Base-by-base conservation (phyloP, 176 grass and related monocot species). In the Rhynchospora pubera region DNA sequence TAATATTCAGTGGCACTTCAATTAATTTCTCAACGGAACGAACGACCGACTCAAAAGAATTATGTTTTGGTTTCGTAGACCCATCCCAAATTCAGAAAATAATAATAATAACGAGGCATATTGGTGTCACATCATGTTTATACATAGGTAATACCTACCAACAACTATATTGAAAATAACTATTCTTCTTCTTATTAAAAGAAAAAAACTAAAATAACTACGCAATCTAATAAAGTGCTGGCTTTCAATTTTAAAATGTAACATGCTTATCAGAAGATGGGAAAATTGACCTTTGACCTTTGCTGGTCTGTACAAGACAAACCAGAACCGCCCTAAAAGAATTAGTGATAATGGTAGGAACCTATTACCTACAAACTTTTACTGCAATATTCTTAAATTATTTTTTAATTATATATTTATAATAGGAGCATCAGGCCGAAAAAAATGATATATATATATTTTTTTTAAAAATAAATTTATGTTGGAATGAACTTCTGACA, bases 241-340 rank as follows among this genome's bases (percentile, higher is more conserved):
- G 45, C 32, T 51, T 26, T 50, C 45, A 74, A 74, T 74, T 74
- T 74, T 74, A 51, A 51, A 73, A 74, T 74, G 69, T 19, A 51
- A 51, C 21, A 7, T 72, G 43, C 11, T 47, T 74, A 51, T 51
- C 10, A 74, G 44, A 23, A 50, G 45, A 50, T 73, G 1, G 22
- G 43, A 73, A 24, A 73, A 50, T 73, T 50, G 19, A 73, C 11
- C 69, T 9, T 1, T 50, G 68, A 72, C 43, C 68, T 72, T 21
- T 11, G 11, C 65, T 72, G 18, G 19, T 72, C 67, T 46, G 12
- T 7, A 42, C 48, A 72, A 72, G n/a, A 50, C 39, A 70, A 70
- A 70, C n/a, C 15, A 39, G 34, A 39, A 39, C 34, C 34, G 4
- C 45, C 32, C 30, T 43, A 39, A 5, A 34, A 4, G 39, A 66